Base-by-base conservation (phyloP, 768 basidiomycete genomes). In the Leucocoprinus birnbaumii region DNA sequence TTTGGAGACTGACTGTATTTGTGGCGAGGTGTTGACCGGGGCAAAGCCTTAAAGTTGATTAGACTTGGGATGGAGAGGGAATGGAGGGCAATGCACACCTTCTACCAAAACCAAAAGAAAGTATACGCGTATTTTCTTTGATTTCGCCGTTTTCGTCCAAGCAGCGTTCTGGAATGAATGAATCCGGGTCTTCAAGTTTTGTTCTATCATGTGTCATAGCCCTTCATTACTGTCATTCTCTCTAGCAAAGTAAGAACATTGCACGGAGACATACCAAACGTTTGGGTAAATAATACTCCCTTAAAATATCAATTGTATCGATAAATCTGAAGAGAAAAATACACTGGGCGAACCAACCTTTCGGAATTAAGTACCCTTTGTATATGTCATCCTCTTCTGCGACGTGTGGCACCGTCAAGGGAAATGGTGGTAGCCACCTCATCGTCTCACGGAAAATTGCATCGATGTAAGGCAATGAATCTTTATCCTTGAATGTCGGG, bases 121-220 rank as follows among this genome's bases (percentile, higher is more conserved):
- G 53, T 21, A 46, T 47, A 41, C 48, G 40, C 47, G 56, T 49
- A 38, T 58, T 54, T 38, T 55, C 44, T 38, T 61, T 53, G 53
- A 63, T n/a, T 55, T 48, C 57, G 51, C 64, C 51, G 43, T 51
- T 53, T 21, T 51, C 38, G 11, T 53, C 58, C 22, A 68, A 51
- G 49, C 66, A 73, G 18, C 71, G 65, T 46, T 73, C 72, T 9
- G 72, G 71, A 21, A 60, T 56, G 58, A 74, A 74, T 10, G 37
- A 42, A n/a, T 66, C 57, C 13, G 73, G 69, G 27, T 74, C 62
- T 2, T 65, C 63, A 53, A 65, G 74, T 21, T 59, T 50, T 9
- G 55, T 45, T 6, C 66, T 61, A 55, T 74, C 68, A 18, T 64
- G 68, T 14, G 69, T 61, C 48, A 73, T 72, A 24, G 65, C 66